phyloP scores from a whole-genome alignment of 768 basidiomycete genomes.

The Podaxis sp. region DNA sequence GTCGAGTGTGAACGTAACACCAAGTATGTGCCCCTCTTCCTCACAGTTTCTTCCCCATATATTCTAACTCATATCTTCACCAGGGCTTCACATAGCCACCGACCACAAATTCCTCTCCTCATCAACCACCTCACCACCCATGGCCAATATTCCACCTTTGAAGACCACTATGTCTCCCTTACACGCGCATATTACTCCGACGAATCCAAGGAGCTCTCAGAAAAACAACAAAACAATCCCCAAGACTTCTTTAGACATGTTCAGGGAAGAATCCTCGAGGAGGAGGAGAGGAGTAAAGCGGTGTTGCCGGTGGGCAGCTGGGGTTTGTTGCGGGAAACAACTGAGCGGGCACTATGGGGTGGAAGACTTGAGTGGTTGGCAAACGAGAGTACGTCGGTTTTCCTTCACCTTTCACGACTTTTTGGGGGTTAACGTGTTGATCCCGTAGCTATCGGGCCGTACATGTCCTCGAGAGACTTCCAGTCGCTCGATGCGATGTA shows the following conservation, averaged over 20 bases:
- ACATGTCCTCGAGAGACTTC: constrained; percentile 44
- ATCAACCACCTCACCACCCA: constrained; percentile 54
- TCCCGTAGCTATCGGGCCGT: constrained; percentile 44
- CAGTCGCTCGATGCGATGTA: constrained; percentile 51
- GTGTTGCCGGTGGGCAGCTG: constrained; percentile 50
- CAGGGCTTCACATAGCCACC: constrained; percentile 34
- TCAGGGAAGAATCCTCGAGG: constrained; percentile 45
- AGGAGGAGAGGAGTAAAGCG: constrained; percentile 47
- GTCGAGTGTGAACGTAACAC: constrained; percentile 48
- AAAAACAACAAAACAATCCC: constrained; percentile 37
- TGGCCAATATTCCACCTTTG: constrained; percentile 55
- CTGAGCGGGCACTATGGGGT: constrained; percentile 48
- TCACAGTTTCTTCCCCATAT: not conserved
- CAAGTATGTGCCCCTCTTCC: constrained; percentile 21
- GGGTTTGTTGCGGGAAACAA: constrained; percentile 44
- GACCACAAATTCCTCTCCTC: constrained; percentile 43
- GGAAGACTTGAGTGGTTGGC: constrained; percentile 36
- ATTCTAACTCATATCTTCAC: not conserved
- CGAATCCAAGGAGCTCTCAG: constrained; percentile 40
- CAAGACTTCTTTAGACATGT: constrained; percentile 51
- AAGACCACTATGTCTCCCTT: constrained; percentile 46
- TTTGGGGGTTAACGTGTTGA: not conserved
- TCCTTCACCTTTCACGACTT: not conserved
- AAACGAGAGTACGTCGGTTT: constrained; percentile 22
- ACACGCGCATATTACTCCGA: constrained; percentile 49